Conservation (phyloP, 345 rosid species). For the Citrus australasica region DNA sequence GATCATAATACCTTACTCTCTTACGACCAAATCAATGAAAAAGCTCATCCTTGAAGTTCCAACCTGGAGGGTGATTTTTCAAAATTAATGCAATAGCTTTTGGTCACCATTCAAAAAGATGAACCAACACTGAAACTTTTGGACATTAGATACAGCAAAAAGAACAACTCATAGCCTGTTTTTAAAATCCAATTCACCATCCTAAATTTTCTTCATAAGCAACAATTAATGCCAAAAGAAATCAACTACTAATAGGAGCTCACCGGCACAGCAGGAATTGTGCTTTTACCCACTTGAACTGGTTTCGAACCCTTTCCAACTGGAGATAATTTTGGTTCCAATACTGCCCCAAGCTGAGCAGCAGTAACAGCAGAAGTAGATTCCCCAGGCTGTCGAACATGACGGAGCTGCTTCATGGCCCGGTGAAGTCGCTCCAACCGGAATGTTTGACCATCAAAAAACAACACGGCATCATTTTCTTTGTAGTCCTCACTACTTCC, state of each 20-base stretch:
- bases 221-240: not conserved
- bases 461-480: constrained; percentile 71
- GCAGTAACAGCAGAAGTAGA: constrained; percentile 37
- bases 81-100: not conserved
- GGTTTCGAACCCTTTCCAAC: constrained; percentile 49
- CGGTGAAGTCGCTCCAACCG: constrained; percentile 76
- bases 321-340: constrained; percentile 53
- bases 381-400: constrained; percentile 62
- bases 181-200: not conserved
- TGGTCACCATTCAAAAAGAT: not conserved
- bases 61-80: not conserved
- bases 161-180: not conserved
- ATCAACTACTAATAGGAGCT: constrained; percentile 14
- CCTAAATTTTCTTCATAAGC: not conserved
- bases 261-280: constrained; percentile 51
- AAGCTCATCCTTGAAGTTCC: not conserved
- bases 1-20: not conserved
- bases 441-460: constrained; percentile 71
- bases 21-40: not conserved
- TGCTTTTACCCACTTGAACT: constrained; percentile 31
- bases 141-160: not conserved
- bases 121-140: not conserved
- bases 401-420: constrained; percentile 84
- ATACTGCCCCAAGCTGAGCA: constrained; percentile 32
- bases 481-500: constrained; percentile 85